Evolutionary conservation across 1,284 basidiomycete genomes (phyloP).

Genomic region (Pholiota adiposa): DNA sequence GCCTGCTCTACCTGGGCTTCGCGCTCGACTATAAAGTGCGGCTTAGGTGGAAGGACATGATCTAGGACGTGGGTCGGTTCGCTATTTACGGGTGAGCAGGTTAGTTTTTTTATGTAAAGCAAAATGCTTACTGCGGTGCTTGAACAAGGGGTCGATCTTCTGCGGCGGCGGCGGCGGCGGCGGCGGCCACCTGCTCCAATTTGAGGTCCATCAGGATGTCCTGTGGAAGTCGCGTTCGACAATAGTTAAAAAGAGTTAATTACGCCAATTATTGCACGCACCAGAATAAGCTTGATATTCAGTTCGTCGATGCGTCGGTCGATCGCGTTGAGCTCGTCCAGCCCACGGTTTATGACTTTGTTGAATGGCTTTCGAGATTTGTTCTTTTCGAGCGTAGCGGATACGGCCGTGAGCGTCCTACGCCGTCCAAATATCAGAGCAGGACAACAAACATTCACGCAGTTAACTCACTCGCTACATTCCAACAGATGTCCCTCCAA

Average conservation of each 20-base stretch:
- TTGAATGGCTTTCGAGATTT: neutral
- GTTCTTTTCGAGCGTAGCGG: neutral
- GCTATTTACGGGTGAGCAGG: neutral
- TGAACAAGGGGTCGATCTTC: neutral
- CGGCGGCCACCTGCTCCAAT: neutral
- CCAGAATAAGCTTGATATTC: neutral
- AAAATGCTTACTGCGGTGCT: too few relatives aligned
- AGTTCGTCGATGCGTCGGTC: neutral
- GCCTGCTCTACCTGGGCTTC: neutral
- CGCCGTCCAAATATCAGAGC: neutral
- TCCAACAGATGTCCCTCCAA: neutral
- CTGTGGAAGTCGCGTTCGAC: neutral
- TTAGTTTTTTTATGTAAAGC: too few relatives aligned
- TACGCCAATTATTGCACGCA: neutral
- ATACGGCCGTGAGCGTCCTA: neutral
- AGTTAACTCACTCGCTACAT: neutral
- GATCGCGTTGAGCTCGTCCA: neutral
- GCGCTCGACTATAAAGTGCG: neutral
- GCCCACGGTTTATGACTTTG: neutral
- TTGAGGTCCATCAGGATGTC: neutral
- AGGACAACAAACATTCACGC: too few relatives aligned
- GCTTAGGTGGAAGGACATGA: neutral
- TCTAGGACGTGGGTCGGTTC: neutral
- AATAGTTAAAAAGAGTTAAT: neutral
- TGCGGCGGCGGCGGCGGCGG: too few relatives aligned